Percentiles rank a stretch among this genome's conserved stretches.
These are phyloP conservation scores for Cyathus pygmaeus DNA, from an alignment of 1,284 basidiomycete genomes.

Conservation along the genomic window DNA sequence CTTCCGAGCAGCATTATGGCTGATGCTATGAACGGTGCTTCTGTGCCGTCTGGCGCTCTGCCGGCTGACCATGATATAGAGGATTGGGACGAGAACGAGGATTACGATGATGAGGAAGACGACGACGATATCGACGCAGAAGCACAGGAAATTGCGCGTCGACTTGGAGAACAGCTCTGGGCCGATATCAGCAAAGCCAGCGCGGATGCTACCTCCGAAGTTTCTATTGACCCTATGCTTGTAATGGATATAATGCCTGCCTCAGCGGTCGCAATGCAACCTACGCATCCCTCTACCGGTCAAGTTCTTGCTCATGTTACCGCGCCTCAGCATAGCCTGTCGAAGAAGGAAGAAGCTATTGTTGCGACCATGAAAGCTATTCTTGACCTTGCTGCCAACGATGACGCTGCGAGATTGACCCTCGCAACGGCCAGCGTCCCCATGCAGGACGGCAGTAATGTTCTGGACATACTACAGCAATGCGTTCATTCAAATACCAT, in stretches of 20 bases:
- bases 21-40: too few species aligned
- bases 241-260: neutral
- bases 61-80: slow-evolving; percentile 38
- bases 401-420: slow-evolving; percentile 61
- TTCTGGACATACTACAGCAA: slow-evolving; percentile 63
- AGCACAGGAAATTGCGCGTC: slow-evolving; percentile 74
- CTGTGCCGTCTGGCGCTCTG: too few species aligned
- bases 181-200: slow-evolving; percentile 75
- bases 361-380: slow-evolving; percentile 70
- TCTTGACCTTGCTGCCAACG: slow-evolving; percentile 63
- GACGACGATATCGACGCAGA: slow-evolving; percentile 75
- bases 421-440: slow-evolving; percentile 61
- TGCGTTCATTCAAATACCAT: slow-evolving; percentile 60
- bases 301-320: neutral
- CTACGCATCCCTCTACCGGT: slow-evolving; percentile 4
- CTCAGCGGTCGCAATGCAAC: neutral
- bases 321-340: neutral
- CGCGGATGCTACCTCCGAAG: slow-evolving; percentile 41
- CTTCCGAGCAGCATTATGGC: too few species aligned
- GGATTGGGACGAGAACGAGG: slow-evolving; percentile 56
- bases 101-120: slow-evolving; percentile 61
- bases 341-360: slow-evolving; percentile 61
- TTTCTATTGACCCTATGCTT: neutral
- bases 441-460: slow-evolving; percentile 54
- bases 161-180: slow-evolving; percentile 75